A percentile compares a stretch with the other conserved stretches of the same genome.
Conservation (phyloP, 1,139 yeast species). For the Pichia terricola region DNA sequence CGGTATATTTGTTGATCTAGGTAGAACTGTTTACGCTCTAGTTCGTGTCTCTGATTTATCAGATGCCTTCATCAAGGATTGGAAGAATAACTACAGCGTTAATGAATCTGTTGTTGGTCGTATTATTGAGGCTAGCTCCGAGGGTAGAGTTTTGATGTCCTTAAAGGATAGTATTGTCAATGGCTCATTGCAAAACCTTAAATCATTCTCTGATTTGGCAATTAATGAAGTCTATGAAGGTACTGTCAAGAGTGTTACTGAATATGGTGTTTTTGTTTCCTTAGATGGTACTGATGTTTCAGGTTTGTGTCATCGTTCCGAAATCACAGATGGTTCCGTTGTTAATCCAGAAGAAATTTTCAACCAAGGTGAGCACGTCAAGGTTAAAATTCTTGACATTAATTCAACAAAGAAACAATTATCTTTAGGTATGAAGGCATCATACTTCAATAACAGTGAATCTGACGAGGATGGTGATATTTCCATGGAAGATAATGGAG, state of each 20-base stretch:
- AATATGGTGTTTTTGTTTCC: constrained; percentile 84
- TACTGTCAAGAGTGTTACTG: constrained; percentile 66
- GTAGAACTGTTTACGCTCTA: constrained; percentile 65
- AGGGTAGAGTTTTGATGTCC: constrained; percentile 63
- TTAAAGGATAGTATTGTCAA: constrained; percentile 74
- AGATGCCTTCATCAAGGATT: constrained; percentile 72
- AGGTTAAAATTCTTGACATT: constrained; percentile 63
- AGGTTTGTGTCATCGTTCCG: constrained; percentile 82
- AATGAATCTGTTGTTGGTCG: constrained; percentile 75
- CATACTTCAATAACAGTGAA: constrained; percentile 48
- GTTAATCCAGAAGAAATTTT: constrained; percentile 53
- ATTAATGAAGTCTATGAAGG: constrained; percentile 74
- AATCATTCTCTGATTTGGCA: constrained; percentile 53
- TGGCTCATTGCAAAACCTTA: constrained; percentile 52
- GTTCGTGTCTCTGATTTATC: constrained; percentile 77
- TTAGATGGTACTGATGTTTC: constrained; percentile 70
- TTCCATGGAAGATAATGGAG: constrained; percentile 22
- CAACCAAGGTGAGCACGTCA: constrained; percentile 83
- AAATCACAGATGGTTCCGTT: constrained; percentile 61
- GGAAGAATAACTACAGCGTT: constrained; percentile 68
- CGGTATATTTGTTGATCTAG: constrained; percentile 74
- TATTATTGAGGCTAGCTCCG: constrained; percentile 52
- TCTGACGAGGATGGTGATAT: constrained; percentile 24
- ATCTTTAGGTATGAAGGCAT: constrained; percentile 90
- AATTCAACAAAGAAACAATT: constrained; percentile 61